Base-by-base conservation (phyloP, 2,329 filamentous ascomycete species). In the Byssoonygena ceratinophila region DNA sequence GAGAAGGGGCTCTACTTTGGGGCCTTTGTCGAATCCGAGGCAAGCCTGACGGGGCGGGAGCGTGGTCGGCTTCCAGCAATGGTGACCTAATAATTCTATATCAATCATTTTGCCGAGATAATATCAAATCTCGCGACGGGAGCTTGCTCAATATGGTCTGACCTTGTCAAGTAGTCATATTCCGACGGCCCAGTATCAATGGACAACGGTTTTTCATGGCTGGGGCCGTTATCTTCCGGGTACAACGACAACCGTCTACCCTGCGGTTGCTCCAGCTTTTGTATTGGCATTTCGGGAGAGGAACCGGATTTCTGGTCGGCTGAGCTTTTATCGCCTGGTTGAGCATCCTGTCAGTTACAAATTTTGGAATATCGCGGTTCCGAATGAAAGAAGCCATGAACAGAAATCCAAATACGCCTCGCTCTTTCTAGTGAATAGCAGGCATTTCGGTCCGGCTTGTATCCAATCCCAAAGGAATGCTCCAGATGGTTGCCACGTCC, bases 1-100 rank as follows among this genome's bases (percentile, higher is more conserved):
- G 69, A 25, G 84, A 84, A 53, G 84, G 76, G 49, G 78, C 75
- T 66, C 83, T 77, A 53, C 80, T 74, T 36, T 81, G 78, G 55
- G 85, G 84, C 63, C 89, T 84, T 69, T 96, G 91, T 67, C 92
- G 86, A 68, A 98, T 98, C 63, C 92, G 85, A 66, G 90, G 85
- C 64, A 98, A 78, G 59, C 92, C 90, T 53, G 88, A 94, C 41
- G 84, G 78, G 51, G 87, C 87, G 57, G 92, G 73, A 61, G 87
- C 87, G 76, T 92, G 86, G 64, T 94, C 89, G 71, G 91, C 87
- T 70, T 91, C 89, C 66, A 94, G 79, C 65, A 94, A 79, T 64
- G 88, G 81, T 63, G 87, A 87, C 74, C 87, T 94, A 56, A 52
- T 45, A 41, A 22, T 44, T 47, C 51, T 39, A 50, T 53, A 46